A percentile compares a stretch with the other conserved stretches of the same genome.
Evolutionary conservation across 495 filamentous ascomycete genomes (phyloP).

Genomic region (Xeromyces bisporus): DNA sequence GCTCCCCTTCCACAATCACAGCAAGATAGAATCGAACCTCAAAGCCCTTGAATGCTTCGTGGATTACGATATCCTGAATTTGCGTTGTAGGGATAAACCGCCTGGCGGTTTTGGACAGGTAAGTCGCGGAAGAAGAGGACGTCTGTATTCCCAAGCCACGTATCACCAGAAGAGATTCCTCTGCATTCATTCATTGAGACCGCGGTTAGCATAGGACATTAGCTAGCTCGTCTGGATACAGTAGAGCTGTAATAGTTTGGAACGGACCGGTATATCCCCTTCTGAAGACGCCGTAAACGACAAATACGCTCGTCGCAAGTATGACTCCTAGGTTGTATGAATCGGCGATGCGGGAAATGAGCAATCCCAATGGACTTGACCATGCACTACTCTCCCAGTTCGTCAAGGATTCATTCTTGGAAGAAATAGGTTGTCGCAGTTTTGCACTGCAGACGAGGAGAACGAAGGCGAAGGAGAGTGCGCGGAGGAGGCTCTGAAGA

Average conservation of each 20-base stretch:
- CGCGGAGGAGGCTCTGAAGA: slow-evolving; percentile 31
- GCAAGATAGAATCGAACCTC: slow-evolving; percentile 80
- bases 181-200: slow-evolving; percentile 21
- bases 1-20: slow-evolving; percentile 82
- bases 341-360: slow-evolving; percentile 21
- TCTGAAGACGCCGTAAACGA: slow-evolving; percentile 31
- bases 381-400: slow-evolving; percentile 18
- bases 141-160: slow-evolving; percentile 87
- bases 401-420: slow-evolving; percentile 9
- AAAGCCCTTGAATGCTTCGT: slow-evolving; percentile 90
- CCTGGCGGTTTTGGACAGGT: slow-evolving; percentile 47
- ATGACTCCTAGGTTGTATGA: slow-evolving; percentile 17
- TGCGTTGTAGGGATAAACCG: slow-evolving; percentile 86
- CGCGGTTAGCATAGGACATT: no score
- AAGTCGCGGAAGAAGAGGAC: slow-evolving; percentile 44
- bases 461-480: slow-evolving; percentile 24
- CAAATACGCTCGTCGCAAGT: slow-evolving; percentile 12
- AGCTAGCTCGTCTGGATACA: neutral
- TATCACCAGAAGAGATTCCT: slow-evolving; percentile 79
- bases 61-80: slow-evolving; percentile 83
- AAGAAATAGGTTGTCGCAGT: slow-evolving; percentile 13
- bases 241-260: neutral
- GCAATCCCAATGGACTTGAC: slow-evolving; percentile 14
- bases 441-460: slow-evolving; percentile 26
- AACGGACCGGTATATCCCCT: slow-evolving; percentile 32